Conservation (phyloP, 768 basidiomycete species). For the Lyophyllum shimeji region DNA sequence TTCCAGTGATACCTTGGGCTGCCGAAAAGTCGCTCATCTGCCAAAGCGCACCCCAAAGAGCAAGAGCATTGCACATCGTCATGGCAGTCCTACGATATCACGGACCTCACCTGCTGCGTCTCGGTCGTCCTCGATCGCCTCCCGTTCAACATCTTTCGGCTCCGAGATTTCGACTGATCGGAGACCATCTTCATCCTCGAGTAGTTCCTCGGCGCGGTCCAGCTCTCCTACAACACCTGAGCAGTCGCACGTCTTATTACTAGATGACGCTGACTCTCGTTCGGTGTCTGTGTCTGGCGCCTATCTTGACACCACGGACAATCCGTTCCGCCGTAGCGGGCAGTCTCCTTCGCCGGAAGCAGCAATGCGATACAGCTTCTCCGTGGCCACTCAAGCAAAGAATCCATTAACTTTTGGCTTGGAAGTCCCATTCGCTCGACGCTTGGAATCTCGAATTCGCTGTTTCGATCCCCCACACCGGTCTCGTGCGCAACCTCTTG, state of each 20-base stretch:
- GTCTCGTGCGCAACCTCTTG: background rate
- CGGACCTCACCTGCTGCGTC: conserved; percentile 6
- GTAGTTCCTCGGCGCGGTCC: conserved; percentile 5
- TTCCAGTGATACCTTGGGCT: background rate
- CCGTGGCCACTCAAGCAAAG: background rate
- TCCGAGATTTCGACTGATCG: background rate
- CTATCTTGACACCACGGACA: conserved; percentile 1
- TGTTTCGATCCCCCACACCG: background rate
- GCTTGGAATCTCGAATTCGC: background rate
- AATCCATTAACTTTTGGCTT: background rate
- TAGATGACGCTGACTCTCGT: background rate
- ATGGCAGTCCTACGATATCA: background rate
- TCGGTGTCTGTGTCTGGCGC: background rate
- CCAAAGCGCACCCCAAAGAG: conserved; percentile 7
- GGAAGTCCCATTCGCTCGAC: background rate
- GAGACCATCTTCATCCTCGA: conserved; percentile 7
- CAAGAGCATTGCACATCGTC: background rate
- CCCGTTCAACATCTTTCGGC: conserved; percentile 4
- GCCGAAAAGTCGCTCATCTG: conserved; percentile 4
- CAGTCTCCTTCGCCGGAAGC: background rate
- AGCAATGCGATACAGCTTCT: background rate
- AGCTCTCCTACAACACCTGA: conserved; percentile 7
- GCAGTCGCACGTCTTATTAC: background rate
- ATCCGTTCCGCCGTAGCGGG: background rate
- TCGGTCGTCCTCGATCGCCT: conserved; percentile 2